These are phyloP conservation scores for Pseudocercospora pini-densiflorae DNA, from an alignment of 2,329 filamentous ascomycete species.

Conservation along the genomic window DNA sequence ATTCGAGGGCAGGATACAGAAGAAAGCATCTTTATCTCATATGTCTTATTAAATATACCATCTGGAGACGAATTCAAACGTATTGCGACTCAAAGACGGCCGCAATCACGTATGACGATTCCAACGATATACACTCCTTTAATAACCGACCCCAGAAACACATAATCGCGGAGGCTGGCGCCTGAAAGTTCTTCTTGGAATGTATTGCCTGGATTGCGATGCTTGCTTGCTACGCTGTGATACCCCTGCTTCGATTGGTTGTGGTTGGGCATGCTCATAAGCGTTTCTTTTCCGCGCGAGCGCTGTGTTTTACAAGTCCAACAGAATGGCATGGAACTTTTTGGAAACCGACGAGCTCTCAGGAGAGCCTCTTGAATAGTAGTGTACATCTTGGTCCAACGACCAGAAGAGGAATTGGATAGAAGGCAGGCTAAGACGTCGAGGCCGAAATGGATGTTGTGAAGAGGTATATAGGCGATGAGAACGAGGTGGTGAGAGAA, in stretches of 20 bases:
- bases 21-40: constrained; percentile 5
- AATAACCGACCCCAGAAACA: neutral
- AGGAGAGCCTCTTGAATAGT: neutral
- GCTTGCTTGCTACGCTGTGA: neutral
- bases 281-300: neutral
- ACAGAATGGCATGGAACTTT: too few species aligned
- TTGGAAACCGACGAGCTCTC: too few species aligned
- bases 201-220: neutral
- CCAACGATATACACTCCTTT: neutral
- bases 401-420: neutral
- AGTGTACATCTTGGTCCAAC: neutral
- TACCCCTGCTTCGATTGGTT: neutral
- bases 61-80: neutral
- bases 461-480: neutral
- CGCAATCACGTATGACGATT: neutral
- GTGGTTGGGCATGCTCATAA: neutral
- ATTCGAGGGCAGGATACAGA: constrained; percentile 4
- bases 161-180: neutral
- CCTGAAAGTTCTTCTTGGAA: neutral
- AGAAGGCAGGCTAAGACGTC: neutral
- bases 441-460: too few species aligned
- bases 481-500: neutral
- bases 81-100: neutral
- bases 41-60: neutral
- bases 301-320: neutral